Conservation (phyloP, 2,329 filamentous ascomycete species). For the Dactylellina haptotyla region DNA sequence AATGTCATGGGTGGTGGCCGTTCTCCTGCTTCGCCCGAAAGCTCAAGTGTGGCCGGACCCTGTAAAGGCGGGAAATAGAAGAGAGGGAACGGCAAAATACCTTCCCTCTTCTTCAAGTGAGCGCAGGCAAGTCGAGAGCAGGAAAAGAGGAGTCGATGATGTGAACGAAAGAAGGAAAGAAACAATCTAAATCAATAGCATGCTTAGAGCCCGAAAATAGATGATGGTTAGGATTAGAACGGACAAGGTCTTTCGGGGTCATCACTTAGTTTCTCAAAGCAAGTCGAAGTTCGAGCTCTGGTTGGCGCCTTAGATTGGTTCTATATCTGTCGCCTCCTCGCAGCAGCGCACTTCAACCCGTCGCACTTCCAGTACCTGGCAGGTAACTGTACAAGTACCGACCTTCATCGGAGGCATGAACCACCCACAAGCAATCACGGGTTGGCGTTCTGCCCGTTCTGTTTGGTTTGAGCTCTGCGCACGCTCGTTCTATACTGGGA, state of each 20-base stretch:
- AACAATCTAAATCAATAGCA: constrained; percentile 37
- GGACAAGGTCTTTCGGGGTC: constrained; percentile 25
- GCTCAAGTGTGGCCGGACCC: constrained; percentile 51
- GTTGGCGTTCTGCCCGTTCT: constrained; percentile 38
- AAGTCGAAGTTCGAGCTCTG: constrained; percentile 44
- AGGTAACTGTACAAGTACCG: constrained; percentile 48
- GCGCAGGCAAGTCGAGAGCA: constrained; percentile 27
- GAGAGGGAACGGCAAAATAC: constrained; percentile 52
- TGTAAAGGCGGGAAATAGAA: constrained; percentile 48
- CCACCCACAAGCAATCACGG: constrained; percentile 51
- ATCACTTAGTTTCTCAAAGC: constrained; percentile 37
- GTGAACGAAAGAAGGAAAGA: constrained; percentile 20
- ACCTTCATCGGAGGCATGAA: constrained; percentile 37
- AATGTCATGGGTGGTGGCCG: constrained; percentile 50
- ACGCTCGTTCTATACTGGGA: constrained; percentile 44
- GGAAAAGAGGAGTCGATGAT: constrained; percentile 20
- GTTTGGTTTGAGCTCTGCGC: constrained; percentile 52
- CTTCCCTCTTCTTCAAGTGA: constrained; percentile 48
- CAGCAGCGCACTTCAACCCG: constrained; percentile 15
- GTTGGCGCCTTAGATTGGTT: constrained; percentile 49
- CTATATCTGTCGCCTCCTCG: constrained; percentile 41
- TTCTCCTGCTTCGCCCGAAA: constrained; percentile 53
- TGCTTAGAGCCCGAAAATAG: constrained; percentile 44
- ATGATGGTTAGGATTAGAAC: constrained; percentile 30
- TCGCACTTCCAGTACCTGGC: constrained; percentile 41